These are phyloP conservation scores for Cutaneotrichosporon spelunceum DNA, from an alignment of 1,284 basidiomycete species.

Conservation along the genomic window DNA sequence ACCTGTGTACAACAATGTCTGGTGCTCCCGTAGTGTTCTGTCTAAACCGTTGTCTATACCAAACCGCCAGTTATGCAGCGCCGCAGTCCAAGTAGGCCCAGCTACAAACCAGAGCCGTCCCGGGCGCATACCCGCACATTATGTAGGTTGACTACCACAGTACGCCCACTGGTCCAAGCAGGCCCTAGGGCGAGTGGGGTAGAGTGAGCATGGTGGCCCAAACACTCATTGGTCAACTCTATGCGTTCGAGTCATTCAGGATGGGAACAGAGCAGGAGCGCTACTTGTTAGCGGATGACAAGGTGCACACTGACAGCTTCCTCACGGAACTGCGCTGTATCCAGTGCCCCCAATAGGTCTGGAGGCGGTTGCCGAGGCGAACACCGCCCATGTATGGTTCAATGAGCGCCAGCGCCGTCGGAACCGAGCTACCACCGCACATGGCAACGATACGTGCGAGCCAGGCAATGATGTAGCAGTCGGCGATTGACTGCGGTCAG, in stretches of 20 bases:
- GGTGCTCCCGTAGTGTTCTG: too few relatives aligned
- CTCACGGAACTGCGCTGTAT: constrained; percentile 66
- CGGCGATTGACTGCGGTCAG: constrained; percentile 63
- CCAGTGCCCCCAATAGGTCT: constrained; percentile 63
- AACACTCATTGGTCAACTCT: too few relatives aligned
- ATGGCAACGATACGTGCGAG: constrained; percentile 62
- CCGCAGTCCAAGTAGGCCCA: too few relatives aligned
- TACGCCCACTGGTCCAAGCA: too few relatives aligned
- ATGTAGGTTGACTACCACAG: too few relatives aligned
- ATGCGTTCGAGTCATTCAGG: not conserved
- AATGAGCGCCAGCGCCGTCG: constrained; percentile 51
- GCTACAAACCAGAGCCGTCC: too few relatives aligned
- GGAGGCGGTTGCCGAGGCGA: constrained; percentile 44
- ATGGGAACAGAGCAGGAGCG: not conserved
- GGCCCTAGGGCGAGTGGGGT: too few relatives aligned
- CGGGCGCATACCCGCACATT: too few relatives aligned
- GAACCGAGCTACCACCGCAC: constrained; percentile 56
- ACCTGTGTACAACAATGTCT: too few relatives aligned
- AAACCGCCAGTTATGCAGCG: too few relatives aligned
- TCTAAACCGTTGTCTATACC: too few relatives aligned
- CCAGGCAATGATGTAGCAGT: constrained; percentile 77
- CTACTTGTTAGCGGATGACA: not conserved
- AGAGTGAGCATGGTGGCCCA: too few relatives aligned
- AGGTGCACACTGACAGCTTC: constrained; percentile 56
- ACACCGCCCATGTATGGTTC: constrained; percentile 37